These are phyloP conservation scores for Leptosphaerulina australis DNA, from an alignment of 2,329 filamentous ascomycete genomes.

Conservation along the genomic window DNA sequence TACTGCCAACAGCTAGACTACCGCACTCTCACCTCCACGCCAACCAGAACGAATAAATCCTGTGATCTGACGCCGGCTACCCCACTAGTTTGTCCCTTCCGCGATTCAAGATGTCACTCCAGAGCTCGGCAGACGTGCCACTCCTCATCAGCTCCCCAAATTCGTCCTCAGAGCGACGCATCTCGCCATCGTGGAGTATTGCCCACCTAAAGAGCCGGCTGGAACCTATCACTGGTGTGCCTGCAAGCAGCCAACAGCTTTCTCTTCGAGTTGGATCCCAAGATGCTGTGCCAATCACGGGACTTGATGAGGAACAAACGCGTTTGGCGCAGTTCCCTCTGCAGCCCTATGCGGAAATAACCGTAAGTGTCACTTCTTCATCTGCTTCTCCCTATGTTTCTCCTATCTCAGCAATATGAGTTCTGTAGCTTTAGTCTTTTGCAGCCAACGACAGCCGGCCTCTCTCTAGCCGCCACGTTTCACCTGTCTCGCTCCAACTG, in stretches of 20 bases:
- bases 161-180: conserved; percentile 82
- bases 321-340: conserved; percentile 70
- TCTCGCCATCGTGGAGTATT: conserved; percentile 92
- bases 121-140: conserved; percentile 71
- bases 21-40: conserved; percentile 17
- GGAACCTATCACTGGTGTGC: conserved; percentile 90
- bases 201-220: conserved; percentile 82
- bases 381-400: no score
- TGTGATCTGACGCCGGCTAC: conserved; percentile 17
- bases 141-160: conserved; percentile 77
- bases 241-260: conserved; percentile 77
- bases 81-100: conserved; percentile 21
- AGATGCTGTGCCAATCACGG: conserved; percentile 69
- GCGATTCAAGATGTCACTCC: conserved; percentile 40
- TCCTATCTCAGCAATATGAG: conserved; percentile 24
- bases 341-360: conserved; percentile 76
- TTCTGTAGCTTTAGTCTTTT: conserved; percentile 25
- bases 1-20: conserved; percentile 16
- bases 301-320: conserved; percentile 73
- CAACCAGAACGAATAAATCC: conserved; percentile 12
- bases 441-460: conserved; percentile 20
- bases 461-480: conserved; percentile 42
- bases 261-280: conserved; percentile 70
- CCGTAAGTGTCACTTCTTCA: conserved; percentile 65
- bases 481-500: conserved; percentile 20